These are phyloP conservation scores for Aspergillus awamori DNA, from an alignment of 2,329 filamentous ascomycete genomes.

Conservation along the genomic window DNA sequence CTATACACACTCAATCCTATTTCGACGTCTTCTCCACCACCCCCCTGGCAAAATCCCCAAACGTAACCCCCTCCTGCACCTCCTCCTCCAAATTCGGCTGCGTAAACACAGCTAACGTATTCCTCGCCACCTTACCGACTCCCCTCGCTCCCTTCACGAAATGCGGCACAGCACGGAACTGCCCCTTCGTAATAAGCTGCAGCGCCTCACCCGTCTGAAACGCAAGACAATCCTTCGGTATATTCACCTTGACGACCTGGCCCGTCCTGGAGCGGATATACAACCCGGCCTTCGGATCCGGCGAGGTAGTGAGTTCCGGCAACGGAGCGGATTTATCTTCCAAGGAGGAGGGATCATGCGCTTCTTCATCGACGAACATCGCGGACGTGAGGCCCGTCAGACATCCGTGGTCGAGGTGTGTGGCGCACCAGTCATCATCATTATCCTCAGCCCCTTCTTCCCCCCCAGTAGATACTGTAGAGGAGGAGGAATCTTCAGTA, in stretches of 20 bases:
- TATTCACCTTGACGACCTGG: slow-evolving; percentile 83
- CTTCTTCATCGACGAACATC: slow-evolving; percentile 88
- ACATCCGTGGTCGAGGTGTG: slow-evolving; percentile 80
- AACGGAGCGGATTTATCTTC: neutral
- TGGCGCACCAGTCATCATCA: slow-evolving; percentile 91
- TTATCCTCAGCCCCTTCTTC: slow-evolving; percentile 68
- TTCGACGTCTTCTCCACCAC: slow-evolving; percentile 70
- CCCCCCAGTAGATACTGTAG: neutral
- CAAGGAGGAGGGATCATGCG: slow-evolving; percentile 22
- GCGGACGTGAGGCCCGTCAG: slow-evolving; percentile 91
- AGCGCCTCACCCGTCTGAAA: slow-evolving; percentile 96
- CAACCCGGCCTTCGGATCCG: slow-evolving; percentile 83
- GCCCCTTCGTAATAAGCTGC: slow-evolving; percentile 85
- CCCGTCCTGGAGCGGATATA: slow-evolving; percentile 89
- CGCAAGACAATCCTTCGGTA: slow-evolving; percentile 86
- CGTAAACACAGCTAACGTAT: slow-evolving; percentile 94
- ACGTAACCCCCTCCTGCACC: slow-evolving; percentile 73
- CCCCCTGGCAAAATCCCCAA: slow-evolving; percentile 74
- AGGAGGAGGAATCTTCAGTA: neutral
- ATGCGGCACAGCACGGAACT: slow-evolving; percentile 92
- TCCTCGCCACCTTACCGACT: slow-evolving; percentile 66
- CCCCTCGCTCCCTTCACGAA: slow-evolving; percentile 79
- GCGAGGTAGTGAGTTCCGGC: slow-evolving; percentile 70
- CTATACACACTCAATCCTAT: slow-evolving; percentile 36
- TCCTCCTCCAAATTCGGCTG: slow-evolving; percentile 84